phyloP scores from a whole-genome alignment of 129 eudicot species.

The Flaveria ramosissima region DNA sequence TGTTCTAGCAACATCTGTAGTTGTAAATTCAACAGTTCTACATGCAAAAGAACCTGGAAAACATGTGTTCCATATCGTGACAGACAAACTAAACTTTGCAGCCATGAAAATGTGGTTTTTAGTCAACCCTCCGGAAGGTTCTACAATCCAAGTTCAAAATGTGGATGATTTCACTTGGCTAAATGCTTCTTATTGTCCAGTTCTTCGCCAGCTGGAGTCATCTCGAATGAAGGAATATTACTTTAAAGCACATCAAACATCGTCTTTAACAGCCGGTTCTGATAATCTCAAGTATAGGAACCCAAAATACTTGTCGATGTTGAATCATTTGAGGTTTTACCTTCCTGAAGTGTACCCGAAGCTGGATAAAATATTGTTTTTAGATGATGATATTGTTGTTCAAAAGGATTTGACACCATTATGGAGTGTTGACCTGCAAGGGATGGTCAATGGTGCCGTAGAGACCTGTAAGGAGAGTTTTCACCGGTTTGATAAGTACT shows the following conservation, averaged over 20 bases:
- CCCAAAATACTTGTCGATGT: constrained; percentile 92
- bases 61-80: constrained; percentile 96
- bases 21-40: constrained; percentile 83
- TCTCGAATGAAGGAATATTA: constrained; percentile 87
- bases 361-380: constrained; percentile 81
- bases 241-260: constrained; percentile 84
- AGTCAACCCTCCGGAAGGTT: constrained; percentile 68
- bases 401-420: constrained; percentile 92
- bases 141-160: constrained; percentile 73
- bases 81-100: constrained; percentile 90
- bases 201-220: constrained; percentile 93
- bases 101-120: constrained; percentile 99
- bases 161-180: constrained; percentile 93
- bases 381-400: constrained; percentile 98
- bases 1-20: constrained; percentile 94
- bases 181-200: constrained; percentile 88
- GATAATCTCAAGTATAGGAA: constrained; percentile 96
- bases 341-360: constrained; percentile 97
- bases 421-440: constrained; percentile 84
- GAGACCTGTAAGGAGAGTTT: constrained; percentile 99
- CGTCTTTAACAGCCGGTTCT: constrained; percentile 60
- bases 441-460: constrained; percentile 99
- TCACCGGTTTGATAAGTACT: constrained; percentile 91
- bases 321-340: constrained; percentile 92
- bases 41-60: constrained; percentile 88